Base-by-base conservation (phyloP, 116 monocot species). In the Phalaenopsis hybrid region DNA sequence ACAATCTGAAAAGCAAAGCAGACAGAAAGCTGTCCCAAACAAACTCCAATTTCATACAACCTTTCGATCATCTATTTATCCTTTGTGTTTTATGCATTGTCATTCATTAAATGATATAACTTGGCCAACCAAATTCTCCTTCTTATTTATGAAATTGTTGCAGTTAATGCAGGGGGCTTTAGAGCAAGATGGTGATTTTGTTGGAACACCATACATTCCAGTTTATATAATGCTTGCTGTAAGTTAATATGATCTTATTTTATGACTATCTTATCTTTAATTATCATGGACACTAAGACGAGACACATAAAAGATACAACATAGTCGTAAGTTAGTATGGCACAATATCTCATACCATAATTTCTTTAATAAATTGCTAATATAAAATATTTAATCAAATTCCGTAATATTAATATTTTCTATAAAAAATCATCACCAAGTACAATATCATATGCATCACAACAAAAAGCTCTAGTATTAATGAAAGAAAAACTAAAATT, bases 181-280 rank as follows among this genome's bases (percentile, higher is more conserved):
- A 61, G 82, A 79, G 46, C 76, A 83, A 25, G 87, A 82, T 41
- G 87, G 85, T 70, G 87, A 88, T 85, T 94, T 91, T 88, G 78
- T 75, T 18, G 92, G 89, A 81, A 92, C 92, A 80, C 83, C 89
- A 65, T 95, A 94, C 76, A 79, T 99, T 88, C 95, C 95, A 2
- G 87, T 99, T 81, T 95, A 87, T 79, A 88, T 88, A 10, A 86
- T 79, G 79, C 91, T 99, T 55, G 82, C 89, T 78, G 99, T 99
- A 86, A 88, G 92, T 90, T 33, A 4, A 34, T 76, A 67, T 17
- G 20, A 33, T 34, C 43, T 82, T 34, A 16, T 75, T 6, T 75
- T 45, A n/a, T 75, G 4, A 43, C 45, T 45, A 75, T 75, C 15
- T 45, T 6, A 75, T 8, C 18, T 72, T 44, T 5, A 46, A 46